phyloP scores from a whole-genome alignment of 148 eudicot genomes.

The Chenopodium suecicum region DNA sequence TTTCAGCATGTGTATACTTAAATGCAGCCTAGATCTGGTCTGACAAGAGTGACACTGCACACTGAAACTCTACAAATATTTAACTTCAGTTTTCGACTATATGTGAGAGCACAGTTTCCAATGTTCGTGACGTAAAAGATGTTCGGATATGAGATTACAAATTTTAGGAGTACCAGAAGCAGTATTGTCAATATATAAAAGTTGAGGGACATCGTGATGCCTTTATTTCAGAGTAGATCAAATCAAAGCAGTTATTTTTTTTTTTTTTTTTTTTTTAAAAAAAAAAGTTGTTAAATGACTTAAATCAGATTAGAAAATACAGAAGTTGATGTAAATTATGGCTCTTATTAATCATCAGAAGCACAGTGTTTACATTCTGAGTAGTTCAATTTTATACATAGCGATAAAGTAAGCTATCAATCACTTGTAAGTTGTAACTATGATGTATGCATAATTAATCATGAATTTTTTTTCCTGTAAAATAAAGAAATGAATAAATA shows the following conservation, averaged over 20 bases:
- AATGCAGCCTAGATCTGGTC: neutral
- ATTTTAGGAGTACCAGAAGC: no score
- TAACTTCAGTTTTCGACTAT: no score
- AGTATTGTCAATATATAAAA: no score
- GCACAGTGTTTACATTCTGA: neutral
- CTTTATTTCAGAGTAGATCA: no score
- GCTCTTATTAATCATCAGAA: neutral
- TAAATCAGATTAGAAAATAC: neutral
- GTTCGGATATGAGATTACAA: no score
- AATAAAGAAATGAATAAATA: neutral
- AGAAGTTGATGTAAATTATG: neutral
- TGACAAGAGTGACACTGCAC: neutral
- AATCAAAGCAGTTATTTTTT: no score
- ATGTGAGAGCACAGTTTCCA: no score
- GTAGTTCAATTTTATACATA: neutral
- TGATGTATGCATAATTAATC: neutral
- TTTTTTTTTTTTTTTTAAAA: no score
- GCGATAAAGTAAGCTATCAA: neutral
- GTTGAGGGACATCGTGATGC: no score
- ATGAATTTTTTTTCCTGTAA: neutral
- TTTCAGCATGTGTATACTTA: neutral
- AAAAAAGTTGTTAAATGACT: no score
- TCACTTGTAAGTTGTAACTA: slow-evolving; percentile 9
- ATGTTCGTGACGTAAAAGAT: no score
- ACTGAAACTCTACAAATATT: no score